Evolutionary conservation across 306 rosid species (phyloP).

Genomic region (Citrullus colocynthis): DNA sequence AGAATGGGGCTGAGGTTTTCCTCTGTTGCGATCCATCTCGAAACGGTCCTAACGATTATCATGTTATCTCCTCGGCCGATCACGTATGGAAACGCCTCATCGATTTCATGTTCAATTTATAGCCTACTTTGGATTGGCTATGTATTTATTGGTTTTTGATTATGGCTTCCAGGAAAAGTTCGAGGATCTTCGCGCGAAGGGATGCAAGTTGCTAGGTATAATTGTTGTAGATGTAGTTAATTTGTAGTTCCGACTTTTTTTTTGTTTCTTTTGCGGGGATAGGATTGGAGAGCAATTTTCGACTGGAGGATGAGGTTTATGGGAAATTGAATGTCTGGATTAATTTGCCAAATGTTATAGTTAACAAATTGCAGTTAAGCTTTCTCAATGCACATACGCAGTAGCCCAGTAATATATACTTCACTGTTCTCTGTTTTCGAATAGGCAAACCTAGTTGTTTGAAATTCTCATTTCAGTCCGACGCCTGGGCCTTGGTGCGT

Average conservation of each 20-base stretch:
- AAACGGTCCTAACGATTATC: slow-evolving; percentile 58
- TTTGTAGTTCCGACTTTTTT: slow-evolving; percentile 5
- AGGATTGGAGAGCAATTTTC: neutral
- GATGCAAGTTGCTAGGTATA: slow-evolving; percentile 65
- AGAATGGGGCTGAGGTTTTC: slow-evolving; percentile 57
- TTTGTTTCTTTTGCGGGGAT: neutral
- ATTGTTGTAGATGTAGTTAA: neutral
- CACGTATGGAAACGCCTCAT: slow-evolving; percentile 31
- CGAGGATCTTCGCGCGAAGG: slow-evolving; percentile 57
- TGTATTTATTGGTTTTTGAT: neutral
- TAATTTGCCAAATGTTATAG: neutral
- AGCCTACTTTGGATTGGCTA: neutral
- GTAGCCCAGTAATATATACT: neutral
- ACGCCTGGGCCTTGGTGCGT: neutral
- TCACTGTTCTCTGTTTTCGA: neutral
- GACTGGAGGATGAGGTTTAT: neutral
- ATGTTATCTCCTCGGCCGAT: slow-evolving; percentile 57
- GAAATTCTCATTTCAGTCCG: slow-evolving; percentile 2
- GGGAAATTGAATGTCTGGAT: neutral
- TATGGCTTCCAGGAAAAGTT: slow-evolving; percentile 54
- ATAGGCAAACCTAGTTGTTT: neutral
- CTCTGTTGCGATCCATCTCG: slow-evolving; percentile 87
- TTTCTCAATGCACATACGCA: neutral
- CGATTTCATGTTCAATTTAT: neutral
- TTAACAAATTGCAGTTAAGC: neutral